phyloP scores from a whole-genome alignment of 148 eudicot species.

The Vaccinium darrowii region DNA sequence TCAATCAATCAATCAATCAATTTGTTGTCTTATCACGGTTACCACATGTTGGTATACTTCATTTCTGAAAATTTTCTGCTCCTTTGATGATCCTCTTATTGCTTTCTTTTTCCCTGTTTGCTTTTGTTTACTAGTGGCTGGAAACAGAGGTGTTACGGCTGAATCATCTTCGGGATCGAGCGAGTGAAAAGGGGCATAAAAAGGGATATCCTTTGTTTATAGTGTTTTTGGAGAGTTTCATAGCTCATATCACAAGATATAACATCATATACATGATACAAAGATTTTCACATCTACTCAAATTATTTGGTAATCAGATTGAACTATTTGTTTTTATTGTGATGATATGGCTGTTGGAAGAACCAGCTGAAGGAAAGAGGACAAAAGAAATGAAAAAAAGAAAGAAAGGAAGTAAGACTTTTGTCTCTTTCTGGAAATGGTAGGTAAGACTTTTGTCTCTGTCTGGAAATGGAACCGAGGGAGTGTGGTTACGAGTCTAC shows the following conservation, averaged over 20 bases:
- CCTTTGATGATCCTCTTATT: constrained; percentile 12
- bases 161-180: constrained; percentile 86
- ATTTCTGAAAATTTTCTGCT: constrained; percentile 11
- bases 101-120: neutral
- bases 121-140: constrained; percentile 42
- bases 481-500: neutral
- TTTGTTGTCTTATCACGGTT: neutral
- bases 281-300: neutral
- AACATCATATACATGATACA: neutral
- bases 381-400: no score
- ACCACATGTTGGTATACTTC: constrained; percentile 9
- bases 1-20: neutral
- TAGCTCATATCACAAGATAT: neutral
- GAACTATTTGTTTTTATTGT: neutral
- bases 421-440: no score
- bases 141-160: constrained; percentile 76
- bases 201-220: constrained; percentile 83
- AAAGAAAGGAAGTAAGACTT: neutral
- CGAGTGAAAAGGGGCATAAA: constrained; percentile 83
- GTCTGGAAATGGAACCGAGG: no score
- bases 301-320: neutral
- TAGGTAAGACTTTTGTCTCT: neutral
- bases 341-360: neutral
- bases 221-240: neutral
- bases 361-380: neutral